phyloP scores from a whole-genome alignment of 164 flowering plant genomes.

The Chimonanthus salicifolius region DNA sequence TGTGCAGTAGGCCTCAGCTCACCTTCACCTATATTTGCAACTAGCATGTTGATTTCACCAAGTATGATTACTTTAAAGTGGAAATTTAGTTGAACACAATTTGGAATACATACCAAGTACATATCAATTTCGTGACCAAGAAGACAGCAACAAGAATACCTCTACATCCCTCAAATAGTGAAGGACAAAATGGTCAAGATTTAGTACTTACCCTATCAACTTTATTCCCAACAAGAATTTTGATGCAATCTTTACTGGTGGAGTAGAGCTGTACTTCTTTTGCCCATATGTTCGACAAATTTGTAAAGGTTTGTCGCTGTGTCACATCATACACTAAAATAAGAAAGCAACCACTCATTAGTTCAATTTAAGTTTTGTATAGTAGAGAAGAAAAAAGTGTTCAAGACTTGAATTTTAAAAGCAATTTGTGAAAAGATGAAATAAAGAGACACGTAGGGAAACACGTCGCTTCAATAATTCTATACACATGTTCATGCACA shows the following conservation, averaged over 20 bases:
- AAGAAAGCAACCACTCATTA: constrained; percentile 9
- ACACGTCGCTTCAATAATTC: no score
- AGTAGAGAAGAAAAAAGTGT: no score
- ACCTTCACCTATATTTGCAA: no score
- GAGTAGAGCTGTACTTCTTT: constrained; percentile 73
- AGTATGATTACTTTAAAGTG: no score
- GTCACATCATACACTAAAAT: constrained; percentile 84
- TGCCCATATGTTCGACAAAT: constrained; percentile 63
- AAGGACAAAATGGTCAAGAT: constrained; percentile 1
- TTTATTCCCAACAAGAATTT: constrained; percentile 82
- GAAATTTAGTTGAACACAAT: no score
- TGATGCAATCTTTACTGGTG: constrained; percentile 68
- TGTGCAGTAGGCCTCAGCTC: no score
- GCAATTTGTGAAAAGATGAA: no score
- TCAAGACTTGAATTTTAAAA: no score
- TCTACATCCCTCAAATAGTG: background rate
- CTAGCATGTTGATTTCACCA: no score
- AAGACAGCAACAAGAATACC: background rate
- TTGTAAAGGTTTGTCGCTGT: constrained; percentile 67
- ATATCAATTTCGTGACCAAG: background rate
- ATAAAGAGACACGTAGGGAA: no score
- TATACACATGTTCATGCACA: no score
- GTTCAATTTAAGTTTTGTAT: background rate
- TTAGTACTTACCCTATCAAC: constrained; percentile 62
- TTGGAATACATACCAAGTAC: no score